A percentile compares a stretch with the other conserved stretches of the same genome.
These are phyloP conservation scores for Phlebiopsis gigantea DNA, from an alignment of 768 basidiomycete genomes.

Conservation along the genomic window DNA sequence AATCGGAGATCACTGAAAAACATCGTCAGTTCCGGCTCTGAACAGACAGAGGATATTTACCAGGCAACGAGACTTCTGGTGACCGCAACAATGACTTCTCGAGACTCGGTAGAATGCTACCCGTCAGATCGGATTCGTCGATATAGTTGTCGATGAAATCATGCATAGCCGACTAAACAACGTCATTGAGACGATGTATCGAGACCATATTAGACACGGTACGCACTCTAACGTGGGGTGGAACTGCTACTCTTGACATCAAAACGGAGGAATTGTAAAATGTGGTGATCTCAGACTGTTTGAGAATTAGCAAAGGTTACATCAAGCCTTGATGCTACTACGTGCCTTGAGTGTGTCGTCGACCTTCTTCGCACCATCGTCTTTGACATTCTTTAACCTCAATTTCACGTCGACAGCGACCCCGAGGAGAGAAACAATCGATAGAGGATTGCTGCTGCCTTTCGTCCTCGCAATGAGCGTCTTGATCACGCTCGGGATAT, in stretches of 20 bases:
- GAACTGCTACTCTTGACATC: constrained; percentile 59
- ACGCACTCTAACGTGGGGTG: constrained; percentile 55
- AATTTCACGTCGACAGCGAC: constrained; percentile 66
- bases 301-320: background rate
- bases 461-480: constrained; percentile 50
- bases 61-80: constrained; percentile 68
- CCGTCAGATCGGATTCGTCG: constrained; percentile 43
- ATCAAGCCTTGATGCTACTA: background rate
- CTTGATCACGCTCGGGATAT: constrained; percentile 45
- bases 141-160: constrained; percentile 59
- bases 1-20: constrained; percentile 46
- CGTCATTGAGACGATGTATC: constrained; percentile 4
- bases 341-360: constrained; percentile 43
- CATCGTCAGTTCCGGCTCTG: constrained; percentile 4
- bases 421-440: constrained; percentile 52
- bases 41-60: constrained; percentile 32
- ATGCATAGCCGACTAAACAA: constrained; percentile 42
- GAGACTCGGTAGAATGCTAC: constrained; percentile 58
- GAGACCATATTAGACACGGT: background rate
- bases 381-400: constrained; percentile 54
- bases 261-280: constrained; percentile 60
- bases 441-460: constrained; percentile 36
- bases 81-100: constrained; percentile 80
- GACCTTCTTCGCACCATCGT: constrained; percentile 37
- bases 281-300: constrained; percentile 50